Conservation (phyloP, 1,284 basidiomycete genomes). For the Sparassis latifolia region DNA sequence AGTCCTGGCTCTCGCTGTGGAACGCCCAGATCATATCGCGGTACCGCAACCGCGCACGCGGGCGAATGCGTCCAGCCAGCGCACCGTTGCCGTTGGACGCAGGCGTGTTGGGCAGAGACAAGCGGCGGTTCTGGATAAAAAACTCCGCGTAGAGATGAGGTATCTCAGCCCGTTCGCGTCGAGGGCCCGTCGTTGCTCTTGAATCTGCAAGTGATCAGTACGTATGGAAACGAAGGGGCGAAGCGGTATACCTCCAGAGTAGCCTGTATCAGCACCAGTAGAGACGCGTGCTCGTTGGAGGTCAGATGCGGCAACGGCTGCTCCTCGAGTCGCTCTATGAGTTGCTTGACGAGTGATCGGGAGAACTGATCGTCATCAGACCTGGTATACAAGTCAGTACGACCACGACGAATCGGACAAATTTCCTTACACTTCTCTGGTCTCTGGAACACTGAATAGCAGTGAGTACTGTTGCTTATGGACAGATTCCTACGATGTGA, state of each 20-base stretch:
- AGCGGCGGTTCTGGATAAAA: conserved; percentile 68
- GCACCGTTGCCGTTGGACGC: conserved; percentile 28
- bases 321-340: conserved; percentile 61
- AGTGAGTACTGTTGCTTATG: conserved; percentile 33
- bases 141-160: conserved; percentile 81
- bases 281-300: conserved; percentile 70
- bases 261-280: conserved; percentile 78
- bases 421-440: conserved; percentile 35
- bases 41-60: conserved; percentile 73
- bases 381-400: conserved; percentile 9
- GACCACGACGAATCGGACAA: background rate
- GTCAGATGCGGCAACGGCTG: conserved; percentile 65
- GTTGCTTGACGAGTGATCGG: conserved; percentile 48
- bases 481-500: conserved; percentile 10
- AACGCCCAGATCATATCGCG: conserved; percentile 95
- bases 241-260: conserved; percentile 67
- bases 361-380: conserved; percentile 59
- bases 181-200: conserved; percentile 79
- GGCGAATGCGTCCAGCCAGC: conserved; percentile 37
- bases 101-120: conserved; percentile 41
- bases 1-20: conserved; percentile 87
- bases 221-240: background rate
- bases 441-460: conserved; percentile 36
- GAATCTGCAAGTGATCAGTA: conserved; percentile 47
- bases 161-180: conserved; percentile 89